These are phyloP conservation scores for Puccinia horiana DNA, from an alignment of 1,284 basidiomycete species.

Conservation along the genomic window DNA sequence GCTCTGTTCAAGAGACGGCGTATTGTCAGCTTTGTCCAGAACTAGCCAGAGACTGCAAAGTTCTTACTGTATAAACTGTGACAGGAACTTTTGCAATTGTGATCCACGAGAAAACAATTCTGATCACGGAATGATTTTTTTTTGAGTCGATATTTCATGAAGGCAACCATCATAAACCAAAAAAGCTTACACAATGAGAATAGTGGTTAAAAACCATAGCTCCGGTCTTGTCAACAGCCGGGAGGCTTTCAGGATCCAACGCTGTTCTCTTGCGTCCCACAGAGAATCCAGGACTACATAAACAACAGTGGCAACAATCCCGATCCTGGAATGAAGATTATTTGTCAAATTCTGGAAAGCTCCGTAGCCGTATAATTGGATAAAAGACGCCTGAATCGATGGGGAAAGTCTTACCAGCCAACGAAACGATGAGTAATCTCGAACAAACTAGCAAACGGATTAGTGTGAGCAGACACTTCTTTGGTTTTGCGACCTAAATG, in stretches of 20 bases:
- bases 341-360: no score
- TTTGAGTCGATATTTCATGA: neutral
- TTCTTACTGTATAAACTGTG: constrained; percentile 19
- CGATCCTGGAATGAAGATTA: constrained; percentile 53
- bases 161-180: neutral
- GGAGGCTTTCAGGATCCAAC: neutral
- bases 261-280: constrained; percentile 21
- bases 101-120: constrained; percentile 32
- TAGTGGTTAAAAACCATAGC: constrained; percentile 37
- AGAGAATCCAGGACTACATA: constrained; percentile 10
- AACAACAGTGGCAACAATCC: constrained; percentile 22
- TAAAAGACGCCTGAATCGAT: no score
- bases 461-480: neutral
- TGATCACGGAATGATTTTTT: neutral
- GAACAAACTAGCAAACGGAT: constrained; percentile 12
- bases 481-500: constrained; percentile 13
- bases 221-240: neutral
- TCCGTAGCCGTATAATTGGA: no score
- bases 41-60: neutral
- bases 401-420: constrained; percentile 29
- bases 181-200: constrained; percentile 32
- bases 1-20: neutral
- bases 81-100: constrained; percentile 39
- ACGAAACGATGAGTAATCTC: constrained; percentile 48
- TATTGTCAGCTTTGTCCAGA: neutral